These are phyloP conservation scores for Epichloe uncinata DNA, from an alignment of 2,329 filamentous ascomycete genomes.

Conservation along the genomic window DNA sequence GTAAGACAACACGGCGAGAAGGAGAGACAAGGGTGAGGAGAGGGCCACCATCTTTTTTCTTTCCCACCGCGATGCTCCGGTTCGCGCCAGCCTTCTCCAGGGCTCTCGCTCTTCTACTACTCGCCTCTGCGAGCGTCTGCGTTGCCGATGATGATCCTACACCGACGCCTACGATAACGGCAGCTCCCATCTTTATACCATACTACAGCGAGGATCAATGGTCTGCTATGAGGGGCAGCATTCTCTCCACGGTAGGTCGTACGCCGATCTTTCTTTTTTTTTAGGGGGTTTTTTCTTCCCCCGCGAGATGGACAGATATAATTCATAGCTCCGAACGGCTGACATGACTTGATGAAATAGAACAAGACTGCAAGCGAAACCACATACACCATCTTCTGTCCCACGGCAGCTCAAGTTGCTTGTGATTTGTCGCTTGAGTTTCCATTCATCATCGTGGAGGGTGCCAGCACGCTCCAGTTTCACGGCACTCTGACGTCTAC, in stretches of 20 bases:
- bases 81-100: neutral
- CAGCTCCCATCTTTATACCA: slow-evolving; percentile 32
- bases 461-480: slow-evolving; percentile 30
- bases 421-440: slow-evolving; percentile 33
- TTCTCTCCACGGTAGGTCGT: slow-evolving; percentile 27
- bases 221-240: slow-evolving; percentile 31
- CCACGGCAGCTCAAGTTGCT: slow-evolving; percentile 23
- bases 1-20: neutral
- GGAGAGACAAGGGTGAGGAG: neutral
- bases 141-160: slow-evolving; percentile 7
- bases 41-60: neutral
- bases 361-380: slow-evolving; percentile 23
- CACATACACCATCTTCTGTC: slow-evolving; percentile 36
- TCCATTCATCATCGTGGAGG: slow-evolving; percentile 34
- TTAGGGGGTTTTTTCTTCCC: too few relatives aligned
- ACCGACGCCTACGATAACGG: slow-evolving; percentile 19
- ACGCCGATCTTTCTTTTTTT: neutral
- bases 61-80: neutral
- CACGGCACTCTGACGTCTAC: slow-evolving; percentile 29
- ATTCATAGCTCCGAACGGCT: neutral
- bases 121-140: slow-evolving; percentile 5
- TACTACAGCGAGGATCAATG: slow-evolving; percentile 29
- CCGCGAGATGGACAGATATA: neutral
- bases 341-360: slow-evolving; percentile 12
- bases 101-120: slow-evolving; percentile 9